Percentiles rank a stretch among this genome's conserved stretches.
Evolutionary conservation across 345 rosid genomes (phyloP).

Genomic region (Schrenkiella parvula): DNA sequence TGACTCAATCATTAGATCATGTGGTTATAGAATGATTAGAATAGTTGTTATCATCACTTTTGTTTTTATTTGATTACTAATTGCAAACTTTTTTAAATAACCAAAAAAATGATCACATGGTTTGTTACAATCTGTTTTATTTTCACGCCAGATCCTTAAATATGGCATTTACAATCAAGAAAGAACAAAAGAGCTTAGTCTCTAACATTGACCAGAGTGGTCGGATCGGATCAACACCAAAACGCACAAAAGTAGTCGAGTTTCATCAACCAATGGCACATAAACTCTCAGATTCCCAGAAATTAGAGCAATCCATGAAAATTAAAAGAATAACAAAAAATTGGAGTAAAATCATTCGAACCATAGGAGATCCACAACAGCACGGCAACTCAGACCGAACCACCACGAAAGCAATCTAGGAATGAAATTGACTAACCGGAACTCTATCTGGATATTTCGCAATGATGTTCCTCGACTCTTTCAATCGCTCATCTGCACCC

Average conservation of each 20-base stretch:
- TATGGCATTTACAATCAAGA: neutral
- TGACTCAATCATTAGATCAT: neutral
- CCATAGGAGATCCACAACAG: neutral
- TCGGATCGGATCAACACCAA: neutral
- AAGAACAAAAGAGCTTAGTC: neutral
- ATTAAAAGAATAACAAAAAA: neutral
- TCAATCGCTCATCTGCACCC: slow-evolving; percentile 46
- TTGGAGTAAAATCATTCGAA: neutral
- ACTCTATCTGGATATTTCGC: slow-evolving; percentile 63
- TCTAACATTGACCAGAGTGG: slow-evolving; percentile 3
- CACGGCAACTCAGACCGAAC: slow-evolving; percentile 11
- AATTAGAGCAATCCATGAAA: neutral
- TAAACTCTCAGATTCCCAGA: neutral
- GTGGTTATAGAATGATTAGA: neutral
- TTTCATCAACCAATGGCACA: neutral
- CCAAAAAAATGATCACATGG: neutral
- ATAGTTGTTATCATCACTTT: neutral
- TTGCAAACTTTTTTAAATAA: neutral
- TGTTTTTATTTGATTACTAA: neutral
- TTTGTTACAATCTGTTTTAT: neutral
- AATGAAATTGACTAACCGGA: slow-evolving; percentile 43
- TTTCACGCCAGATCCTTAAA: neutral
- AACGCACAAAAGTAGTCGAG: neutral
- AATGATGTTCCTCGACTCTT: slow-evolving; percentile 52
- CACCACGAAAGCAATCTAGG: neutral